Conservation (phyloP, 495 filamentous ascomycete genomes). For the Pyrenula aspistea region DNA sequence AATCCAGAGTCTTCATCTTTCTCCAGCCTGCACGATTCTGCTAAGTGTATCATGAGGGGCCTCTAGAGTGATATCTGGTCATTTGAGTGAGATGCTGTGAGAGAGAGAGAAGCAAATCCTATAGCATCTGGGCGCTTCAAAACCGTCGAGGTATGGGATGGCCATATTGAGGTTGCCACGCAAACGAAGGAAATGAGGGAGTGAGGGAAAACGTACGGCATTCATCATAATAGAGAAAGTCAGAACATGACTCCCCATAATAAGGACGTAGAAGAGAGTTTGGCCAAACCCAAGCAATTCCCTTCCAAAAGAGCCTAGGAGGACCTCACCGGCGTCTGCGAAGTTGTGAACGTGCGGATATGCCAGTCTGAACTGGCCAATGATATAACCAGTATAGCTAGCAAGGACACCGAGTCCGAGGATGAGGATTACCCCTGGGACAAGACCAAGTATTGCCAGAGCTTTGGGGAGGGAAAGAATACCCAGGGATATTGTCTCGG, state of each 20-base stretch:
- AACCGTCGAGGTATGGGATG: background rate
- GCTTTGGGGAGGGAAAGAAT: conserved; percentile 51
- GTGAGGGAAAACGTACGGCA: conserved; percentile 32
- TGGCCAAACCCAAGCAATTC: conserved; percentile 53
- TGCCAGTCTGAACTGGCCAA: conserved; percentile 64
- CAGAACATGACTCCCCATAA: conserved; percentile 66
- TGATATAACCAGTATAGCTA: conserved; percentile 66
- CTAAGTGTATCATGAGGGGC: too few species aligned
- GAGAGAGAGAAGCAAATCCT: too few species aligned
- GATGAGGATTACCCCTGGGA: conserved; percentile 53
- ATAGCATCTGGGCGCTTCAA: too few species aligned
- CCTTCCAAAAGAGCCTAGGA: conserved; percentile 50
- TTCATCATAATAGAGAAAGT: conserved; percentile 69
- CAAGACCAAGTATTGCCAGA: conserved; percentile 53
- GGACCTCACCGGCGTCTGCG: conserved; percentile 56
- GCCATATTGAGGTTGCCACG: conserved; percentile 9
- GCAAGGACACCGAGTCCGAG: conserved; percentile 51
- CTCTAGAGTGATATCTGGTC: too few species aligned
- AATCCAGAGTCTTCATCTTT: too few species aligned
- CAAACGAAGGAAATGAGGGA: conserved; percentile 48
- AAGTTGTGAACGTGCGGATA: conserved; percentile 64
- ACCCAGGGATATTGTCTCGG: conserved; percentile 63
- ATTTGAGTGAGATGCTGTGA: too few species aligned
- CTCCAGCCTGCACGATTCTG: too few species aligned
- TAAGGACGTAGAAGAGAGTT: conserved; percentile 59